Evolutionary conservation across 2,329 filamentous ascomycete species (phyloP), one percentile per base, ranked within the genome.

Genomic region (Pseudofabraea citricarpa): DNA sequence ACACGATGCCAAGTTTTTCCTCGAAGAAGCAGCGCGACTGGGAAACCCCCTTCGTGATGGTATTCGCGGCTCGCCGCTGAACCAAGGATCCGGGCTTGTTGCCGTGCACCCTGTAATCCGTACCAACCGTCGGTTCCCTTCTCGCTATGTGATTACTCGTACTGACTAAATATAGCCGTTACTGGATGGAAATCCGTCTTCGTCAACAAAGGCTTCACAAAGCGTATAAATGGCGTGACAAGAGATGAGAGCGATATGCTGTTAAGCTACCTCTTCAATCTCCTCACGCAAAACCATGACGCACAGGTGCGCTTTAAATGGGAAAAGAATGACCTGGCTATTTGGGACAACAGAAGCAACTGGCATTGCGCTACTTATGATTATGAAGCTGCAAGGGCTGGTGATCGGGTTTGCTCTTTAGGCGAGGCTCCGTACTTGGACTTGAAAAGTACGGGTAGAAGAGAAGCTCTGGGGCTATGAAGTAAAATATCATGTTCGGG

Each of bases 381-480:
- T 51, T 84, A 83, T 10, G 66, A 67, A 22, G 71, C 66, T 9
- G 62, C 65, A 20, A 59, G 75, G 48, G 60, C 63, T 50, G 65
- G 70, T 33, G 63, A 75, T 54, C 56, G 74, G 38, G 63, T 71
- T 2, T 71, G 74, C 32, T 67, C 63, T 40, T 62, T 75, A 21
- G 75, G 67, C 15, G 74, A 68, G 63, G 68, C 58, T 16, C 50
- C 89, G 93, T 63, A 85, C 90, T 32, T 47, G 24, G 47, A 51
- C 40, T 35, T 44, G 22, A 44, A 46, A 7, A 41, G 41, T 13
- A 40, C 13, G 19, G 61, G 93, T 93, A 0, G 89, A 89, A 44
- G 95, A 67, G 73, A 52, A 95, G 66, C 16, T 69, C 67, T 0
- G 74, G 76, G 43, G 87, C 84, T 38, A 20, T 89, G 63, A 90